Evolutionary conservation across 768 basidiomycete genomes (phyloP).

Genomic region (Leucosporidium yakuticum): DNA sequence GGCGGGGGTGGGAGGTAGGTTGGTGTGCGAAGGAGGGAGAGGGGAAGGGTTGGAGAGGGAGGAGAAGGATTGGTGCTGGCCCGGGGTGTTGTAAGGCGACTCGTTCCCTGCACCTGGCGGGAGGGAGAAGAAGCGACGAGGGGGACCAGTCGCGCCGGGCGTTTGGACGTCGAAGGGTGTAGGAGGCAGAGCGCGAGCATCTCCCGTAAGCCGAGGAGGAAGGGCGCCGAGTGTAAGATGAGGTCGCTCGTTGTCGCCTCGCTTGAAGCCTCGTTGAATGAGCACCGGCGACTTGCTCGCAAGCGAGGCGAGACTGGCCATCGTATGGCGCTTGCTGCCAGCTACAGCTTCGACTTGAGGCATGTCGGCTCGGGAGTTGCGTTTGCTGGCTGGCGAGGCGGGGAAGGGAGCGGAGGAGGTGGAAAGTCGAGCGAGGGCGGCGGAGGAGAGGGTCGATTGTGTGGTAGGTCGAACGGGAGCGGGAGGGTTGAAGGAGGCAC

Average conservation of each 20-base stretch:
- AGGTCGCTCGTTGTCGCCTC: too few relatives aligned
- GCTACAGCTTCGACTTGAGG: conserved; percentile 19
- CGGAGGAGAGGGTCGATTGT: conserved; percentile 1
- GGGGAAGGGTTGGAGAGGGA: not conserved
- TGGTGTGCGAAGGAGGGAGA: not conserved
- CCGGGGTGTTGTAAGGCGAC: not conserved
- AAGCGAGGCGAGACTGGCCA: conserved; percentile 14
- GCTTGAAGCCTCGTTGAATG: not conserved
- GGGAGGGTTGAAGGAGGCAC: not conserved
- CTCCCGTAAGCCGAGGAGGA: not conserved
- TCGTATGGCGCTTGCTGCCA: conserved; percentile 27
- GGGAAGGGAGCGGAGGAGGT: not conserved
- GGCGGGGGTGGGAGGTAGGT: not conserved
- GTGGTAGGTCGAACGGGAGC: conserved; percentile 1
- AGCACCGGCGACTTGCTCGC: conserved; percentile 20
- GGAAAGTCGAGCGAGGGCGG: not conserved
- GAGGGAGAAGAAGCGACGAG: conserved; percentile 26
- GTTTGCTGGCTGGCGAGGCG: too few relatives aligned
- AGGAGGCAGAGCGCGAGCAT: conserved; percentile 4
- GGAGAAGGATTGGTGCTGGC: not conserved
- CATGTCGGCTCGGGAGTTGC: too few relatives aligned
- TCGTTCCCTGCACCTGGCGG: not conserved
- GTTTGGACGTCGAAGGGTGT: not conserved
- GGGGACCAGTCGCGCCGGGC: not conserved
- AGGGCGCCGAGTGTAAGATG: not conserved